Conservation (phyloP, 805 yeast species). For the Teunomyces kruisii region DNA sequence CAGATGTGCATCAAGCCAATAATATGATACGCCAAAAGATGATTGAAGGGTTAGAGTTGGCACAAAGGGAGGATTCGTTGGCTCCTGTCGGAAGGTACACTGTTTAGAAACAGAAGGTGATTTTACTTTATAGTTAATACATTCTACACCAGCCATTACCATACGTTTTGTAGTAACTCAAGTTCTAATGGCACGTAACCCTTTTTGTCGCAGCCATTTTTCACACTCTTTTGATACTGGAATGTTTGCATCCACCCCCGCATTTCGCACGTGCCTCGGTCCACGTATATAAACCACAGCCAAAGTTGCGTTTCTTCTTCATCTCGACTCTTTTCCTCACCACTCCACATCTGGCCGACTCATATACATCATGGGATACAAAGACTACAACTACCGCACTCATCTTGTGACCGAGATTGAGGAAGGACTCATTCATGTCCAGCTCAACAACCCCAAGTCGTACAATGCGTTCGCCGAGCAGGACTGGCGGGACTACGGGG, state of each 20-base stretch:
- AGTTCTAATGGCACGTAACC: no score
- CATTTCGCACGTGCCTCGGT: background rate
- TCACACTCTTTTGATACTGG: background rate
- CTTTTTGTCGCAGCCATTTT: background rate
- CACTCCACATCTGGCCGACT: no score
- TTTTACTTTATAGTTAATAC: background rate
- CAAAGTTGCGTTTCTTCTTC: no score
- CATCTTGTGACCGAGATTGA: conserved; percentile 43
- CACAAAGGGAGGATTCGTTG: conserved; percentile 44
- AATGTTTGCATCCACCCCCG: background rate
- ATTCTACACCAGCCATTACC: no score
- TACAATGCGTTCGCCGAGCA: conserved; percentile 58
- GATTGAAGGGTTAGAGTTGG: conserved; percentile 54
- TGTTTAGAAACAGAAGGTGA: conserved; percentile 33
- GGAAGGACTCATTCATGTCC: conserved; percentile 53
- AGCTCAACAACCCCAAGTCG: conserved; percentile 58
- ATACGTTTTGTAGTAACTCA: no score
- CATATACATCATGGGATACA: conserved; percentile 8
- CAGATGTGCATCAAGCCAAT: conserved; percentile 59
- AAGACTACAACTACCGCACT: conserved; percentile 21
- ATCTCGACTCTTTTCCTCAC: no score
- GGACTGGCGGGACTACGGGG: conserved; percentile 59
- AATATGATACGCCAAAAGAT: conserved; percentile 53
- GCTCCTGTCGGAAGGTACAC: conserved; percentile 50
- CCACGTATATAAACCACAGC: background rate